Percentiles rank a stretch among this genome's conserved stretches.
Conservation (phyloP, 495 filamentous ascomycete genomes). For the Clohesyomyces aquaticus region DNA sequence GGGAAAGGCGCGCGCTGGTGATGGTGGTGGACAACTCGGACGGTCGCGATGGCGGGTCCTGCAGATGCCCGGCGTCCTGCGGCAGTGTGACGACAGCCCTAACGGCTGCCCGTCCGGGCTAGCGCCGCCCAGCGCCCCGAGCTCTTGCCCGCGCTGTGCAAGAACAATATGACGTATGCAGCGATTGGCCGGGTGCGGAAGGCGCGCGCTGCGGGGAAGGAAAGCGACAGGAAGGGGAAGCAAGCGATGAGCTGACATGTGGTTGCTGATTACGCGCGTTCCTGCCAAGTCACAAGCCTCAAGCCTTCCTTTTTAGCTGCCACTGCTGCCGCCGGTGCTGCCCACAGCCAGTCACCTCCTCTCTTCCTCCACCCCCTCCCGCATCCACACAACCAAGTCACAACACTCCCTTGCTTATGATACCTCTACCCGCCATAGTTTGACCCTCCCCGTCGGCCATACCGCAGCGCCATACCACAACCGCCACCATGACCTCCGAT, state of each 20-base stretch:
- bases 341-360: neutral
- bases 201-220: neutral
- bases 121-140: neutral
- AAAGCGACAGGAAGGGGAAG: constrained; percentile 1
- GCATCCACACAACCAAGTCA: no score
- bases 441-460: no score
- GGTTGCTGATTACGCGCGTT: constrained; percentile 29
- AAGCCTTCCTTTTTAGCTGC: constrained; percentile 11
- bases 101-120: neutral
- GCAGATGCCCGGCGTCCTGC: no score
- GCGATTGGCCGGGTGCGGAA: constrained; percentile 15
- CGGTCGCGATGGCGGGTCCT: no score
- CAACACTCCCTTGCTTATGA: no score
- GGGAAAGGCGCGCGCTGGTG: no score
- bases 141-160: neutral
- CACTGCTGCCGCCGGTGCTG: constrained; percentile 1
- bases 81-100: neutral
- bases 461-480: no score
- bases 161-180: constrained; percentile 14
- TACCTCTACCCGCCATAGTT: no score
- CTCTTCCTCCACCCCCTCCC: neutral
- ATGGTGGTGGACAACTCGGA: no score
- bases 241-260: constrained; percentile 20
- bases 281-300: constrained; percentile 38
- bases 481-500: constrained; percentile 1